Base-by-base conservation (phyloP, 2,329 filamentous ascomycete genomes). In the Pestalotiopsis sp. region DNA sequence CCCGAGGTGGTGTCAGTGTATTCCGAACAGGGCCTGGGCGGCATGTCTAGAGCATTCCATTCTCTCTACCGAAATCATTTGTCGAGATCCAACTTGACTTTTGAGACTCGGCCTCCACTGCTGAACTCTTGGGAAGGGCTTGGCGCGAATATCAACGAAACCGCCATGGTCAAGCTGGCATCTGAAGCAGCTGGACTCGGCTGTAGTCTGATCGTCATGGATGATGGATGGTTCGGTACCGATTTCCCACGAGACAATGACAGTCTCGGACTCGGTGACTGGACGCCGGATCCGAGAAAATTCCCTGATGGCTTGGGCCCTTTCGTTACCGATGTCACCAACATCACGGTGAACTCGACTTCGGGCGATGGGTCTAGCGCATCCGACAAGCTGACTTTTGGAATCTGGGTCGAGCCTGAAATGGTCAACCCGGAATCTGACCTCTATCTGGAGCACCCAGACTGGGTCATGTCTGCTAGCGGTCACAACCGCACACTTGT, bases 101-200 rank as follows among this genome's bases (percentile, higher is more conserved):
- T 81, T 9, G 78, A 84, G 72, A 83, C 83, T 12, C 85, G 85
- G 0, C 90, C 89, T 0, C 81, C 86, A 0, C 77, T 92, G 58
- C 82, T 91, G 25, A 92, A 92, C 75, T 90, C 88, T 49, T 92
- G 90, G 90, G 90, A 92, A 74, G 89, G 89, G 0, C 79, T 91
- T 0, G 82, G 83, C 14, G 90, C 89, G 72, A 78, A 90, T 71
- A 87, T 85, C 75, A 88, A 91, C 72, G 80, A 87, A 63, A 85
- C 80, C 14, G 86, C 83, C 0, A 84, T 91, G 39, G 84, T 88
- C 38, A 80, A 81, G 0, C 80, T 91, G 0, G 89, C 89, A 0
- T 74, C 85, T 56, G 83, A 89, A 70, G 84, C 89, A 0, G 88
- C 89, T 0, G 82, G 83, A 2, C 81, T 91, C 1, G 90, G 90